A percentile compares a stretch with the other conserved stretches of the same genome.
Evolutionary conservation across 2,329 filamentous ascomycete genomes (phyloP).

Genomic region (Nemania sp.): DNA sequence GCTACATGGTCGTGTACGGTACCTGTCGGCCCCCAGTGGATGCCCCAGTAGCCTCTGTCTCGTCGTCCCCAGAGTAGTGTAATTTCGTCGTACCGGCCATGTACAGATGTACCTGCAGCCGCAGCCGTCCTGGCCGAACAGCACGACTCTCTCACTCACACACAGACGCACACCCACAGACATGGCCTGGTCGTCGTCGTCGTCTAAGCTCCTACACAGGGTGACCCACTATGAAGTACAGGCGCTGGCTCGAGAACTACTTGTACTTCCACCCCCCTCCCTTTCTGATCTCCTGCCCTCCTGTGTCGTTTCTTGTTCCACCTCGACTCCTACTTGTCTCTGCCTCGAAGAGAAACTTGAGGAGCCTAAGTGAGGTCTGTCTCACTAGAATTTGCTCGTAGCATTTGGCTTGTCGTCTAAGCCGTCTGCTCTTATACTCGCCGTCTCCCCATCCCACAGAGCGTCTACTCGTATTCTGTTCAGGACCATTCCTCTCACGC

Average conservation of each 20-base stretch:
- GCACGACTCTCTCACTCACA: slow-evolving; percentile 16
- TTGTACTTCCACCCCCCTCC: slow-evolving; percentile 42
- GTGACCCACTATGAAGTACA: slow-evolving; percentile 29
- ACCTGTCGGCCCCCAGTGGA: slow-evolving; percentile 27
- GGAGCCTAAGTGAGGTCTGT: slow-evolving; percentile 40
- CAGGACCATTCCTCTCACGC: slow-evolving; percentile 36
- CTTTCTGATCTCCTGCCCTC: slow-evolving; percentile 39
- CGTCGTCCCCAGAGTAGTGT: slow-evolving; percentile 24
- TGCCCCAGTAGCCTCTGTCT: slow-evolving; percentile 34
- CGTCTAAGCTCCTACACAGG: slow-evolving; percentile 31
- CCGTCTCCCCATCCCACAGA: slow-evolving; percentile 27
- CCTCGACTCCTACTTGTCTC: slow-evolving; percentile 40
- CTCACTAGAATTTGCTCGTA: slow-evolving; percentile 37
- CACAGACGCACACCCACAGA: slow-evolving; percentile 25
- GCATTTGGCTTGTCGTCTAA: slow-evolving; percentile 27
- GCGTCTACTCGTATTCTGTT: slow-evolving; percentile 23
- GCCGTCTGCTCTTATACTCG: slow-evolving; percentile 37
- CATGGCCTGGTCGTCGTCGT: slow-evolving; percentile 24
- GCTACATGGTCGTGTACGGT: no score
- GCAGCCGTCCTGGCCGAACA: slow-evolving; percentile 33
- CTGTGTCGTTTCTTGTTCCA: slow-evolving; percentile 42
- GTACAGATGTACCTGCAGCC: slow-evolving; percentile 40
- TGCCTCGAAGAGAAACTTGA: slow-evolving; percentile 37
- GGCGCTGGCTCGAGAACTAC: slow-evolving; percentile 24
- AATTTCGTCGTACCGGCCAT: slow-evolving; percentile 31